Evolutionary conservation across 2,329 filamentous ascomycete species (phyloP).

Genomic region (Colletotrichum nymphaeae): DNA sequence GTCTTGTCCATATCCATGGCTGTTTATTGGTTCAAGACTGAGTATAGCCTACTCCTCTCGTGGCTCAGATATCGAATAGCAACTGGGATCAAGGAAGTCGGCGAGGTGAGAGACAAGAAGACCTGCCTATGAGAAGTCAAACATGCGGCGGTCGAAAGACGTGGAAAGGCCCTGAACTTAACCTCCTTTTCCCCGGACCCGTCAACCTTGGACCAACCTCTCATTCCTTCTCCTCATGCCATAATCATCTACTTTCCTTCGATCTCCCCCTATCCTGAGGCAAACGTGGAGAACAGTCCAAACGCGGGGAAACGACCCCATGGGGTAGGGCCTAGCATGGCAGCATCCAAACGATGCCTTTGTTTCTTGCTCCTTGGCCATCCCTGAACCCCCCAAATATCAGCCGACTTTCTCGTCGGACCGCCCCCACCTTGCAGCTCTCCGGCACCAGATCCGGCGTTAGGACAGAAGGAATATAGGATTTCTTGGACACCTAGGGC

Average conservation of each 20-base stretch:
- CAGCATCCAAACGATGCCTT: neutral
- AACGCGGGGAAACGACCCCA: constrained; percentile 29
- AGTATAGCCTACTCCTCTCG: too few relatives aligned
- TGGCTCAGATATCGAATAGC: neutral
- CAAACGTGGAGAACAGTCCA: constrained; percentile 7
- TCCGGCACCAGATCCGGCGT: neutral
- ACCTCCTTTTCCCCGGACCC: neutral
- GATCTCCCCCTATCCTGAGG: neutral
- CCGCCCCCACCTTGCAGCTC: neutral
- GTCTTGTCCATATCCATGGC: constrained; percentile 15
- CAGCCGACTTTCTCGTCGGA: neutral
- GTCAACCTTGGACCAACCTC: neutral
- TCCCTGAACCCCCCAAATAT: neutral
- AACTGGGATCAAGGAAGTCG: neutral
- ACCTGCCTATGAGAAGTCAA: neutral
- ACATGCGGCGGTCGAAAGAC: neutral
- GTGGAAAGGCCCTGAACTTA: neutral
- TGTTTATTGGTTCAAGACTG: neutral
- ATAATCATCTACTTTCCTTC: neutral
- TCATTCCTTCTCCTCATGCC: neutral
- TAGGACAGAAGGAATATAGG: neutral
- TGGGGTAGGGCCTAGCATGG: constrained; percentile 20
- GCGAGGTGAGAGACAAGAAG: neutral
- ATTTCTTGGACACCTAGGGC: neutral
- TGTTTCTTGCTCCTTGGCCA: neutral